Percentiles rank a stretch among this genome's conserved stretches.
phyloP scores from a whole-genome alignment of 2,329 filamentous ascomycete species.

The Penicillium janthinellum region DNA sequence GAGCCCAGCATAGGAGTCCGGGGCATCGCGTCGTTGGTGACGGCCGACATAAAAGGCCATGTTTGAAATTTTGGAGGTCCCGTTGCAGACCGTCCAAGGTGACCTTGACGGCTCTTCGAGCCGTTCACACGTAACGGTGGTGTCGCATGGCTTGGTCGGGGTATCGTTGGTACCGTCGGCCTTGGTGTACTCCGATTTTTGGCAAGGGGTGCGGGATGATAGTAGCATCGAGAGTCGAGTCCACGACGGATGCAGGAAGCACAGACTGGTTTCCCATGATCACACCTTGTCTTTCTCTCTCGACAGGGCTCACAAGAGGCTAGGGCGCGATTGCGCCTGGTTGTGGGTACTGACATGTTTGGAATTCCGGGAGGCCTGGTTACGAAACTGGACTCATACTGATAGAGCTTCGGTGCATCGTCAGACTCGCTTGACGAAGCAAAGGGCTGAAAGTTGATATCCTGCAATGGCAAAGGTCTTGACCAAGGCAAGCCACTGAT shows the following conservation, averaged over 20 bases:
- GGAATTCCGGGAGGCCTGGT: too few relatives aligned
- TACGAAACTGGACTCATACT: too few relatives aligned
- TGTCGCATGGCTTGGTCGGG: background rate
- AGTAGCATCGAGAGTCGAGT: slow-evolving; percentile 20
- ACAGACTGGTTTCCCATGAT: slow-evolving; percentile 23
- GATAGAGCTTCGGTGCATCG: too few relatives aligned
- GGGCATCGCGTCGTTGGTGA: background rate
- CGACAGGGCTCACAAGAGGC: slow-evolving; percentile 28
- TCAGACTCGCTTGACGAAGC: too few relatives aligned
- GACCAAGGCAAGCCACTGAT: too few relatives aligned
- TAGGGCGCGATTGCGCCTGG: slow-evolving; percentile 20
- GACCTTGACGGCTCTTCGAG: background rate
- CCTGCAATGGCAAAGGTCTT: too few relatives aligned
- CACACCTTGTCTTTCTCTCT: slow-evolving; percentile 21
- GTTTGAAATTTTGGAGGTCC: slow-evolving; percentile 14
- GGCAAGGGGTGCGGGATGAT: slow-evolving; percentile 24
- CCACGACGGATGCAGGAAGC: slow-evolving; percentile 22
- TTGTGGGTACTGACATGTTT: slow-evolving; percentile 9
- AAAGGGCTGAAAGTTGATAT: too few relatives aligned
- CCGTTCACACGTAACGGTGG: background rate
- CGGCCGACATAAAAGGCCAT: slow-evolving; percentile 17
- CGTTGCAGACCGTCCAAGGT: background rate
- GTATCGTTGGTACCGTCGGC: background rate
- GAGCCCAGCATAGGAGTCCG: background rate
- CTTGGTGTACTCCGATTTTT: slow-evolving; percentile 7